Percentiles rank a stretch among this genome's conserved stretches.
These are phyloP conservation scores for Noccaea caerulescens DNA, from an alignment of 345 rosid species.

Conservation along the genomic window DNA sequence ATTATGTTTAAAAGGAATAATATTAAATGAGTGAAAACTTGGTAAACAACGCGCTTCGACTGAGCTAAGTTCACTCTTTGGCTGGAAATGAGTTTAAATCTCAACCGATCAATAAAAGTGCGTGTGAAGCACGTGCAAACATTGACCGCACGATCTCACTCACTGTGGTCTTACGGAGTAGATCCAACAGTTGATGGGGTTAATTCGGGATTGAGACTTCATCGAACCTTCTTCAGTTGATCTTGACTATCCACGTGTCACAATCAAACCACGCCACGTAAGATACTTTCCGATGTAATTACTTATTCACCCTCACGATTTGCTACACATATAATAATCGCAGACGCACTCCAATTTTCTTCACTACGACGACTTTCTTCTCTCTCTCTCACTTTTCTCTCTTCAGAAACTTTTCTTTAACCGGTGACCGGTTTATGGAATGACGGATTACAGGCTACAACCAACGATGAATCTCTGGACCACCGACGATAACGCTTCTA, in stretches of 20 bases:
- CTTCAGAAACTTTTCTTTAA: neutral
- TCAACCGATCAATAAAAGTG: neutral
- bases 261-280: neutral
- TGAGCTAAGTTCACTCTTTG: slow-evolving; percentile 25
- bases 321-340: slow-evolving; percentile 27
- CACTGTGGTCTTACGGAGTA: slow-evolving; percentile 26
- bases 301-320: slow-evolving; percentile 19
- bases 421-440: slow-evolving; percentile 44
- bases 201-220: slow-evolving; percentile 25
- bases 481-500: slow-evolving; percentile 82
- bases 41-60: slow-evolving; percentile 13
- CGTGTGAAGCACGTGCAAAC: neutral
- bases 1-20: neutral
- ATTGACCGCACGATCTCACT: slow-evolving; percentile 34
- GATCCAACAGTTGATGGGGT: slow-evolving; percentile 31
- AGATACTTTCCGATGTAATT: neutral
- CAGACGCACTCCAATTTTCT: slow-evolving; percentile 23
- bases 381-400: neutral
- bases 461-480: slow-evolving; percentile 85
- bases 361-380: slow-evolving; percentile 25
- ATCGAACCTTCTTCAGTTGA: slow-evolving; percentile 31
- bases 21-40: neutral
- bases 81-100: neutral
- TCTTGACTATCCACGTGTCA: neutral
- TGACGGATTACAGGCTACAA: slow-evolving; percentile 58